Base-by-base conservation (phyloP, 768 basidiomycete genomes). In the Boletus edulis region DNA sequence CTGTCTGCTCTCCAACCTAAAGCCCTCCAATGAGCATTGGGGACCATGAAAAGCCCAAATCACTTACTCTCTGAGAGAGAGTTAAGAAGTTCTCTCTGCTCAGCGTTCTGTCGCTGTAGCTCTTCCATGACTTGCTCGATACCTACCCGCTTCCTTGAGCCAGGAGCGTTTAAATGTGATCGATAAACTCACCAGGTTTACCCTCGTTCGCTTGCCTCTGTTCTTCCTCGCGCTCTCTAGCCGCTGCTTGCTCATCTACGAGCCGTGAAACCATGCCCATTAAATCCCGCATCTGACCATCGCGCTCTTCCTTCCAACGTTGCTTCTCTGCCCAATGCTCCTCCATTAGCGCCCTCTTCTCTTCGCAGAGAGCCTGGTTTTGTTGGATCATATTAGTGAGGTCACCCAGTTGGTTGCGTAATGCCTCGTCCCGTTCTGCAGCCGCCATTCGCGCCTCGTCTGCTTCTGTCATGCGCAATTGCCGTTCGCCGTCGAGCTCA, bases 351-450 rank as follows among this genome's bases (percentile, higher is more conserved):
- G 78, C 76, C 54, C 76, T 84, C 74, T 91, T 88, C 60, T 76
- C 72, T 31, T 82, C 79, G 35, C 79, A 78, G 46, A 79, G 76
- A 34, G 84, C 80, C 2, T 81, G 75, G 52, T 89, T 86, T 54
- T 86, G 83, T 52, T 87, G 83, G 14, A 92, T 75, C 50, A 90
- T 66, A 57, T 86, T 85, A 1, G 90, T 86, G 58, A 94, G 81
- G 55, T 92, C 89, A 5, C 67, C 72, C 14, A 94, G 69, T 59
- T 91, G 89, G 38, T 68, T 74, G 34, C 82, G 76, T 41, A 89
- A 67, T 9, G 72, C 77, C 14, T 86, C 83, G 57, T 86, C 82
- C 7, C 84, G 80, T 53, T 89, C 87, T 38, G 73, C 64, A 34
- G 76, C 73, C 46, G 86, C 87, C 64, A 89, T 86, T 32, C 81